Evolutionary conservation across 1,139 yeast genomes (phyloP).

Genomic region (Spencermartinsiella ligniputridi): DNA sequence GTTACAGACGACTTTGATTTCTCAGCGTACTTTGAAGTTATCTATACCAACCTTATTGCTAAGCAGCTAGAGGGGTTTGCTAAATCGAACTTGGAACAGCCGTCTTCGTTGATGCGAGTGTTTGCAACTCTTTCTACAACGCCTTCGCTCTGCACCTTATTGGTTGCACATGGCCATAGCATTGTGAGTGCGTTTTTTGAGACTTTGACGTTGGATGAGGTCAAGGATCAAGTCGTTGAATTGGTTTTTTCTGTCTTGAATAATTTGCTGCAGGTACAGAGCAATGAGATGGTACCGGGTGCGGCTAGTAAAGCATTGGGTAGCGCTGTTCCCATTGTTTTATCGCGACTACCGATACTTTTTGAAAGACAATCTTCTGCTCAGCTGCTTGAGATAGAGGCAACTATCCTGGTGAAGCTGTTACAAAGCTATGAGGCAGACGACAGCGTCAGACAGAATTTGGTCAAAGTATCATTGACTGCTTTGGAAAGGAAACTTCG

Average conservation of each 20-base stretch:
- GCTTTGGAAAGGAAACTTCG: slow-evolving; percentile 62
- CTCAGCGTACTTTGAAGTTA: slow-evolving; percentile 47
- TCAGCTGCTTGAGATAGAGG: slow-evolving; percentile 47
- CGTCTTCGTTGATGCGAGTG: slow-evolving; percentile 71
- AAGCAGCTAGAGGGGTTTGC: slow-evolving; percentile 69
- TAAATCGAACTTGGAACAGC: slow-evolving; percentile 73
- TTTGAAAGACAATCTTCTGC: slow-evolving; percentile 21
- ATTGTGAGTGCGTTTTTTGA: slow-evolving; percentile 55
- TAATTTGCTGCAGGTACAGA: slow-evolving; percentile 42
- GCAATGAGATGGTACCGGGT: slow-evolving; percentile 32
- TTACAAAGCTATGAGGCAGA: slow-evolving; percentile 54
- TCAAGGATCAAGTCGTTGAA: slow-evolving; percentile 63
- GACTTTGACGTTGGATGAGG: slow-evolving; percentile 49
- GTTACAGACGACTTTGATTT: slow-evolving; percentile 37
- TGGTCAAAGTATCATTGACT: slow-evolving; percentile 55
- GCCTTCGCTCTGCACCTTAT: slow-evolving; percentile 46
- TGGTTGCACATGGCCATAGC: slow-evolving; percentile 44
- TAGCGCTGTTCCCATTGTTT: slow-evolving; percentile 29
- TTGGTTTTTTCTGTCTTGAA: slow-evolving; percentile 55
- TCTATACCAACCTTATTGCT: slow-evolving; percentile 52
- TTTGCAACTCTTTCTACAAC: slow-evolving; percentile 59
- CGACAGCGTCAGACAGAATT: slow-evolving; percentile 48
- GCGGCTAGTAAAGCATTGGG: slow-evolving; percentile 3
- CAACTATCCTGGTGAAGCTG: slow-evolving; percentile 49
- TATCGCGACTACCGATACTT: slow-evolving; percentile 26